A percentile compares a stretch with the other conserved stretches of the same genome.
Conservation (phyloP, 306 rosid genomes). For the Prinsepia uniflora region DNA sequence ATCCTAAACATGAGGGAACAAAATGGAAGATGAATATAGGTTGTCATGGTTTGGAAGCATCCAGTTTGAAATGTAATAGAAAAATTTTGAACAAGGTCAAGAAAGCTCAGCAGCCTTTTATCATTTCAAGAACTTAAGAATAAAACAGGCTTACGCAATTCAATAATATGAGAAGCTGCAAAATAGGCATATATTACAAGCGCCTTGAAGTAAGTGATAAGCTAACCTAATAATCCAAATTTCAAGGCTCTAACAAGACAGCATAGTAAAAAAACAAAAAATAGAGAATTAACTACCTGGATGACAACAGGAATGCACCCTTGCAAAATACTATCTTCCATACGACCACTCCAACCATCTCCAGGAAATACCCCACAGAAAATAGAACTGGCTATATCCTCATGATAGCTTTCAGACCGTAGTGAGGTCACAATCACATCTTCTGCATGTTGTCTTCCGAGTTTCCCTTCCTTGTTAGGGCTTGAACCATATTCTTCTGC, state of each 20-base stretch:
- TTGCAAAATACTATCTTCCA: slow-evolving; percentile 89
- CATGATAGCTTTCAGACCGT: slow-evolving; percentile 60
- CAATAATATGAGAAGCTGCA: background rate
- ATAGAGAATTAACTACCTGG: slow-evolving; percentile 50
- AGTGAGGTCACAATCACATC: slow-evolving; percentile 68
- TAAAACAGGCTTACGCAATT: background rate
- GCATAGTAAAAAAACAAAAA: background rate
- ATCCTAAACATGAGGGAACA: slow-evolving; percentile 49
- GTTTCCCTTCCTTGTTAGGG: slow-evolving; percentile 74
- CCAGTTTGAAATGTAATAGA: background rate
- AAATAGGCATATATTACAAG: background rate
- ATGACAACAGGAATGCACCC: slow-evolving; percentile 90
- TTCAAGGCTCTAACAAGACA: background rate
- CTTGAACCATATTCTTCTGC: slow-evolving; percentile 82
- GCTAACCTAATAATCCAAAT: background rate
- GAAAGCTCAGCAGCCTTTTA: background rate
- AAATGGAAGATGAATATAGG: background rate
- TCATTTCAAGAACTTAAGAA: background rate
- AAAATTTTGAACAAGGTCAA: background rate
- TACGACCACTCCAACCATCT: slow-evolving; percentile 95
- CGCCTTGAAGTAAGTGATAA: background rate
- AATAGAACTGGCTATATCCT: slow-evolving; percentile 61
- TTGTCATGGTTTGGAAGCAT: background rate
- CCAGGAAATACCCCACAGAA: slow-evolving; percentile 90
- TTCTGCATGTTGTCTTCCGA: slow-evolving; percentile 70